Evolutionary conservation across 1,284 basidiomycete genomes (phyloP).

Genomic region (Ustilago loliicola): DNA sequence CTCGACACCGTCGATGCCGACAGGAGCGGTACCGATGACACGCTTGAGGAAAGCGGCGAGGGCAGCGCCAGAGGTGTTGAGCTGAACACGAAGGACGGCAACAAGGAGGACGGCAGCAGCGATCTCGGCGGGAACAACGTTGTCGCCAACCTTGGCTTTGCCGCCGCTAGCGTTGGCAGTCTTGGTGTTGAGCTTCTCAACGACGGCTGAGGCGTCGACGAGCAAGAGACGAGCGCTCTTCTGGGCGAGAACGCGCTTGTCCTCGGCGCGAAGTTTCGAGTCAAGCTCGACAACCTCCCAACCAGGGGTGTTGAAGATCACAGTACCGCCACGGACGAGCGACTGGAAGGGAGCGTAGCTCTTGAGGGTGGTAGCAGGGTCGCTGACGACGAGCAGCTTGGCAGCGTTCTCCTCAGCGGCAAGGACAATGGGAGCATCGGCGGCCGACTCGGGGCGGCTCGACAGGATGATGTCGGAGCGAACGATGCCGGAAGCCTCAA

Average conservation of each 20-base stretch:
- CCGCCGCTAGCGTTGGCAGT: conserved; percentile 55
- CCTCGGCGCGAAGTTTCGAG: conserved; percentile 62
- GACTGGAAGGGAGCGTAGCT: conserved; percentile 61
- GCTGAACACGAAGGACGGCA: conserved; percentile 57
- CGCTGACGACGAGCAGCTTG: conserved; percentile 62
- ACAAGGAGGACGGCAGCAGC: conserved; percentile 61
- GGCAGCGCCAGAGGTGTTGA: conserved; percentile 47
- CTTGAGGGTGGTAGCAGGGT: conserved; percentile 62
- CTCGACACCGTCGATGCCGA: conserved; percentile 61
- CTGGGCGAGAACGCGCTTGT: conserved; percentile 63
- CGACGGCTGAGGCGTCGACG: conserved; percentile 61
- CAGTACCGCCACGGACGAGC: conserved; percentile 61
- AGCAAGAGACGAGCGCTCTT: conserved; percentile 60
- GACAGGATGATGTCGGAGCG: conserved; percentile 64
- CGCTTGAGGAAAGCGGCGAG: conserved; percentile 53
- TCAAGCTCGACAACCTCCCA: conserved; percentile 66
- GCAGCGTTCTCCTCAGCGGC: conserved; percentile 56
- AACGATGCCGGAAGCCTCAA: conserved; percentile 61
- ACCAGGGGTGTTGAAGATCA: conserved; percentile 64
- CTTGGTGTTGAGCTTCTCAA: conserved; percentile 58
- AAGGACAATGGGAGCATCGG: conserved; percentile 61
- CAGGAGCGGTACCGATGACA: conserved; percentile 62
- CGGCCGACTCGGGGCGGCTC: conserved; percentile 48
- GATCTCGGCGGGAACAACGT: conserved; percentile 57
- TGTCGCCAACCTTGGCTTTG: conserved; percentile 61